These are phyloP conservation scores for Coprinellus micaceus DNA, from an alignment of 768 basidiomycete species.

Conservation along the genomic window DNA sequence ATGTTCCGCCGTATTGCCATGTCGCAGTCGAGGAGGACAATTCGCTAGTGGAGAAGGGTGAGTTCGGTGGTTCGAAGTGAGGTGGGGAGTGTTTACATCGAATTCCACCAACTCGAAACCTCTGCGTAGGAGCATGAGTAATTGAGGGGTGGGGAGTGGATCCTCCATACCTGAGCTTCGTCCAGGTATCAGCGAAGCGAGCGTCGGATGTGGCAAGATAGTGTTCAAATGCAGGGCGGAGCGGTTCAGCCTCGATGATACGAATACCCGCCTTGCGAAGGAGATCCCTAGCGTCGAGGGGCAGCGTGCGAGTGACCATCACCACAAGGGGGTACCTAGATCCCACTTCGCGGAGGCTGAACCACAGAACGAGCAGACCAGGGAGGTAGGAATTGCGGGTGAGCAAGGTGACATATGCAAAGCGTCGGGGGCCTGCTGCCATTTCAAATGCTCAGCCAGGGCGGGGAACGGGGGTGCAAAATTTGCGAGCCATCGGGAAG, in stretches of 20 bases:
- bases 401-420: conserved; percentile 75
- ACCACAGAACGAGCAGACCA: conserved; percentile 58
- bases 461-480: not conserved
- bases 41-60: conserved; percentile 41
- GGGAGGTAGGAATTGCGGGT: conserved; percentile 68
- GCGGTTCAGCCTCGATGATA: conserved; percentile 54
- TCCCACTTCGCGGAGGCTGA: conserved; percentile 48
- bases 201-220: conserved; percentile 37
- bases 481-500: not conserved
- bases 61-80: not conserved
- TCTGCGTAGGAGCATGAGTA: conserved; percentile 20
- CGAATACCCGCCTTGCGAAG: conserved; percentile 52
- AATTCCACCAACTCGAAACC: conserved; percentile 67
- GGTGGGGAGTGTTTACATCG: conserved; percentile 43
- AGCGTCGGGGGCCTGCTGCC: conserved; percentile 32
- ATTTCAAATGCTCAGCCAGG: conserved; percentile 2
- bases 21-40: conserved; percentile 84
- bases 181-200: conserved; percentile 71
- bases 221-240: conserved; percentile 47
- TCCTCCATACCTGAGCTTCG: conserved; percentile 49
- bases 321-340: conserved; percentile 76
- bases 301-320: conserved; percentile 64
- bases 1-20: conserved; percentile 83
- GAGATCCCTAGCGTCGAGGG: conserved; percentile 45
- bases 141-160: not conserved